Percentiles rank a stretch among this genome's conserved stretches.
These are phyloP conservation scores for Plasmodium ovale DNA, from an alignment of 169 alveolate genomes.

Conservation along the genomic window DNA sequence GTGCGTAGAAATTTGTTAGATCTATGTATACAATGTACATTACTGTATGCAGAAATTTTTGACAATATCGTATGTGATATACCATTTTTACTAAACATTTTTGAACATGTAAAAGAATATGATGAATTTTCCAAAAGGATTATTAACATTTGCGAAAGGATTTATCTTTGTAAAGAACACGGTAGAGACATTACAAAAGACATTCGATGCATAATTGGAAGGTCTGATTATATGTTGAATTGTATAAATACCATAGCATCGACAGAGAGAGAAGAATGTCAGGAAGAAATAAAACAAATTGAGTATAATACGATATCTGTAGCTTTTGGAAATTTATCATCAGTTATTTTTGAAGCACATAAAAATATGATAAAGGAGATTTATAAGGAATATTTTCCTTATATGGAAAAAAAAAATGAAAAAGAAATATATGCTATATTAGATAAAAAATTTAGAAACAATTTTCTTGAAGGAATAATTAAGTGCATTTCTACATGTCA, in stretches of 20 bases:
- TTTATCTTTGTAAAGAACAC: not conserved
- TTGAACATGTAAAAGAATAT: slow-evolving; percentile 12
- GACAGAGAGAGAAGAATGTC: not conserved
- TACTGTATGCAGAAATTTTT: slow-evolving; percentile 44
- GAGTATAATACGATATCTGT: slow-evolving; percentile 74
- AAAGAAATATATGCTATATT: slow-evolving; percentile 15
- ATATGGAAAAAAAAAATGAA: not conserved
- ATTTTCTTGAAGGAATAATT: slow-evolving; percentile 39
- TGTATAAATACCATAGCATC: not conserved
- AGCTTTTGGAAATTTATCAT: slow-evolving; percentile 58
- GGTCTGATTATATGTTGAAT: slow-evolving; percentile 64
- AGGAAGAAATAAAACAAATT: slow-evolving; percentile 36
- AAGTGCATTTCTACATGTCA: slow-evolving; percentile 35
- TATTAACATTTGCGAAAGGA: slow-evolving; percentile 36
- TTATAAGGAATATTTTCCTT: slow-evolving; percentile 51
- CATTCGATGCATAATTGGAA: slow-evolving; percentile 63
- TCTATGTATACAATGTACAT: slow-evolving; percentile 33
- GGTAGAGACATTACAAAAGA: slow-evolving; percentile 51
- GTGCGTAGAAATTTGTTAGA: slow-evolving; percentile 5
- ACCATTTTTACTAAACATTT: slow-evolving; percentile 21
- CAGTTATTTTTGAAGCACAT: slow-evolving; percentile 46
- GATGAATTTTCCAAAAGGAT: slow-evolving; percentile 36
- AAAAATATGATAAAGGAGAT: slow-evolving; percentile 44
- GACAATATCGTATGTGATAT: slow-evolving; percentile 69
- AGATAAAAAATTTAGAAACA: slow-evolving; percentile 37